phyloP scores from a whole-genome alignment of 1,139 yeast genomes.

The Nakaseomyces kungkrabaensis region DNA sequence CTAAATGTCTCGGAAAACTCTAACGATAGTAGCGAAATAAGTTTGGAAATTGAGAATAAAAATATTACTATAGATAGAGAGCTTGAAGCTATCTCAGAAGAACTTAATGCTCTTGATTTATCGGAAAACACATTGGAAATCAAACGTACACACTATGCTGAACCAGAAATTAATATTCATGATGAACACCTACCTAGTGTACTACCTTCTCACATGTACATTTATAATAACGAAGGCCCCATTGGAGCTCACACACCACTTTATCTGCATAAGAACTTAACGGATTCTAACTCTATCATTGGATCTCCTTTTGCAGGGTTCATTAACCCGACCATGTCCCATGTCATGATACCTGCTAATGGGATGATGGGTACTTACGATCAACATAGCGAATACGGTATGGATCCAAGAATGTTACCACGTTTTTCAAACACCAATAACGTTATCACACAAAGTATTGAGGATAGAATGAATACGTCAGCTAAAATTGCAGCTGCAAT shows the following conservation, averaged over 20 bases:
- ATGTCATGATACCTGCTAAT: neutral
- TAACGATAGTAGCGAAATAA: neutral
- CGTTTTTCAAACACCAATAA: neutral
- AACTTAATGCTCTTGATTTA: neutral
- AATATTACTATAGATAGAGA: conserved; percentile 1
- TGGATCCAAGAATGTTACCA: neutral
- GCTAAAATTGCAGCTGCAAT: conserved; percentile 66
- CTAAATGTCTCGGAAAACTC: neutral
- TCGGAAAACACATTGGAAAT: neutral
- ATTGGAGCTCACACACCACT: neutral
- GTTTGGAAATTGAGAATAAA: neutral
- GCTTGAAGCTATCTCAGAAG: neutral
- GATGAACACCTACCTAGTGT: conserved; percentile 4
- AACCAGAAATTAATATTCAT: conserved; percentile 7
- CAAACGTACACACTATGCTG: conserved; percentile 5
- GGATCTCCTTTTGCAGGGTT: neutral
- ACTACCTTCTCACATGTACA: neutral
- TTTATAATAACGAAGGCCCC: neutral
- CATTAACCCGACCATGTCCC: neutral
- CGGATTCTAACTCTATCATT: neutral
- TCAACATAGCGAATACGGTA: neutral
- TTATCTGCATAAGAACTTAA: neutral
- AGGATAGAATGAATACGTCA: conserved; percentile 61
- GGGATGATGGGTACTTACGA: neutral
- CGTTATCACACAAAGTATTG: conserved; percentile 34